Evolutionary conservation across 805 yeast genomes (phyloP), one percentile per base, ranked within the genome.

Genomic region (Saccharomycopsis fermentans): DNA sequence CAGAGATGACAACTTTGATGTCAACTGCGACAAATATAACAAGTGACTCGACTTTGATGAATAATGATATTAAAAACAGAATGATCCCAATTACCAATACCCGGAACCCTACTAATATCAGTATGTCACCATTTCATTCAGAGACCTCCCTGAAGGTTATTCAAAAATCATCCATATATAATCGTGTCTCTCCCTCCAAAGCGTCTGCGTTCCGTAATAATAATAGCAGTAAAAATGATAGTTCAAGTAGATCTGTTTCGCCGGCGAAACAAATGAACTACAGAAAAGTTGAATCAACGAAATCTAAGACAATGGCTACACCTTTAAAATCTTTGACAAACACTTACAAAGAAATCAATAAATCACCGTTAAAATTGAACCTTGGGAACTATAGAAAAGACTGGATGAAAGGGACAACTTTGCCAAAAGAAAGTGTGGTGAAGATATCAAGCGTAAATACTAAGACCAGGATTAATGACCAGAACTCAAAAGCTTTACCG

Each of bases 361-460:
- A 54, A 56, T 55, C 47, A 27, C 58, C 34, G 11, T 55, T 32
- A 52, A 40, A 43, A 9, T 24, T 35, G 29, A 51, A 39, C 36
- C 56, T 17, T 39, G 47, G 32, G 39, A 54, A 36, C 24, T 43
- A 43, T 26, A 43, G 50, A 43, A 43, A 24, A 11, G 50, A 43
- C 9, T 43, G 50, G 50, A 43, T 16, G 6, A 21, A 43, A 14
- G 50, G 26, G 24, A 17, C 21, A 37, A 12, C 6, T 37, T 2
- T 16, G 21, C n/a, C 50, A 14, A 43, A 21, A 6, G 26, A 43
- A 6, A 16, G 12, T 19, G 26, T 14, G 5, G 17, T 21, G 11
- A 43, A 16, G n/a, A 21, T 24, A 21, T 21, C 6, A 12, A 21
- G n/a, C n/a, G 12, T 3, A 6, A 43, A 21, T 21, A 21, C 24